Evolutionary conservation across 2,329 filamentous ascomycete species (phyloP).

Genomic region (Trichoderma atroviride): DNA sequence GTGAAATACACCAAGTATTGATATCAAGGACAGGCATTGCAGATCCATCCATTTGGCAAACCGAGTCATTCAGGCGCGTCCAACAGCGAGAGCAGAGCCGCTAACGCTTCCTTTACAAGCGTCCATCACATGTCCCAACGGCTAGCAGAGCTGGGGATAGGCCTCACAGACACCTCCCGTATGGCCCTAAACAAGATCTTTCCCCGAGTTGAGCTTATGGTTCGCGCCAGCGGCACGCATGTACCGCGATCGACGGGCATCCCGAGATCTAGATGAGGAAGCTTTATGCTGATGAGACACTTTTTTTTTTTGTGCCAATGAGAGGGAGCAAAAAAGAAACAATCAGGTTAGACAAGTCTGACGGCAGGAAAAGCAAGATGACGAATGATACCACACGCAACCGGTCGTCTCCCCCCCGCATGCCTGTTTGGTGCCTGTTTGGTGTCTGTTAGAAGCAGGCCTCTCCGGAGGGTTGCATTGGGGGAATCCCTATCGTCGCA

Average conservation of each 20-base stretch:
- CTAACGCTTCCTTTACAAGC: not conserved
- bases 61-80: not conserved
- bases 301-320: slow-evolving; percentile 3
- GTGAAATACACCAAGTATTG: not conserved
- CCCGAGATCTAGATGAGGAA: slow-evolving; percentile 22
- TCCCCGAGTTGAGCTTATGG: not conserved
- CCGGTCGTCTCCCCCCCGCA: not conserved
- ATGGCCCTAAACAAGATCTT: not conserved
- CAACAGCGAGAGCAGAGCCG: not conserved
- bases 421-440: slow-evolving; percentile 16
- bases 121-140: not conserved
- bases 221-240: slow-evolving; percentile 12
- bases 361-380: not conserved
- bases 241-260: slow-evolving; percentile 18
- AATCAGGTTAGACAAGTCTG: not conserved
- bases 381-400: slow-evolving; percentile 15
- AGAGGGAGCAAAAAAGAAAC: not conserved
- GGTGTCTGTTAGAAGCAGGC: not conserved
- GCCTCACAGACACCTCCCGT: not conserved
- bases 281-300: slow-evolving; percentile 2
- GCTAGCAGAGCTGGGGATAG: slow-evolving; percentile 16
- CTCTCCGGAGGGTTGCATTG: slow-evolving; percentile 6
- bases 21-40: not conserved
- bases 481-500: not conserved
- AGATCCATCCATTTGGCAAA: not conserved